phyloP scores from a whole-genome alignment of 208 protist genomes.

The Wallacemonas sp. region DNA sequence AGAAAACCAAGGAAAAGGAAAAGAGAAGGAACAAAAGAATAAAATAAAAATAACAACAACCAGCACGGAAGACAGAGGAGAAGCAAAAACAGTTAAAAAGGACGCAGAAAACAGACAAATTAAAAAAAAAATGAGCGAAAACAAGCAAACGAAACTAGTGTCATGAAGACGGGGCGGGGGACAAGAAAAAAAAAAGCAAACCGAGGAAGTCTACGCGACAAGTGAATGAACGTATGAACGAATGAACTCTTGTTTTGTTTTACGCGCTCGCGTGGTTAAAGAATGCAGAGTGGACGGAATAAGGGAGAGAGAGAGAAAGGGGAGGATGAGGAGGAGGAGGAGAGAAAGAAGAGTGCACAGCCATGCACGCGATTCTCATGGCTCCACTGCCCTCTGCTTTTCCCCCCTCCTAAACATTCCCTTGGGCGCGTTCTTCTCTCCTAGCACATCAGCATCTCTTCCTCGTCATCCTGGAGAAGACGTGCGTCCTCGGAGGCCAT shows the following conservation, averaged over 20 bases:
- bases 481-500: conserved; percentile 4
- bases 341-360: too few species aligned
- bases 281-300: too few species aligned
- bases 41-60: not conserved
- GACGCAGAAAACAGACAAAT: conserved; percentile 9
- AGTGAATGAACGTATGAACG: too few species aligned
- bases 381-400: too few species aligned
- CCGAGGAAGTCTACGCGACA: too few species aligned
- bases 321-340: too few species aligned
- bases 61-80: conserved; percentile 8
- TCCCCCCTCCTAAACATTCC: too few species aligned
- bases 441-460: conserved; percentile 10
- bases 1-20: not conserved
- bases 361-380: too few species aligned
- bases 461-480: not conserved
- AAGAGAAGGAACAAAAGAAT: not conserved
- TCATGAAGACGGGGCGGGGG: not conserved
- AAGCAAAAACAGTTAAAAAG: not conserved
- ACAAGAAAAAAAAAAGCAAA: not conserved
- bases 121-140: conserved; percentile 14
- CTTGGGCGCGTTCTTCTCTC: too few species aligned
- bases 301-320: too few species aligned
- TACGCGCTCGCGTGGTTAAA: too few species aligned
- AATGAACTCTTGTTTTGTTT: too few species aligned
- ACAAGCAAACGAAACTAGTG: not conserved